A percentile compares a stretch with the other conserved stretches of the same genome.
Evolutionary conservation across 768 basidiomycete species (phyloP).

Genomic region (Scleroderma bovista): DNA sequence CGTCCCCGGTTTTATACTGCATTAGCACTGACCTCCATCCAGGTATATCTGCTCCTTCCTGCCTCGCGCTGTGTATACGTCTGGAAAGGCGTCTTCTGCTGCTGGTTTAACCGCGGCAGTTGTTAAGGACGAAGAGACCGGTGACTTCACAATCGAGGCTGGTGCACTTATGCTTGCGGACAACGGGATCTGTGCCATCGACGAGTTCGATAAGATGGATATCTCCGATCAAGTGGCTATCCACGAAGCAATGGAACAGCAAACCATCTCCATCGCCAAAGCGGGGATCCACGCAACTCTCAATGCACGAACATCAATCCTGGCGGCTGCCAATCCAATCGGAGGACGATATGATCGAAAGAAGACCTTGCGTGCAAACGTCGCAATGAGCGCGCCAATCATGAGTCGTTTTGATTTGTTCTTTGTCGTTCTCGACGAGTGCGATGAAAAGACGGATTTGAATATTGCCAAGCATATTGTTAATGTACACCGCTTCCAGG

Average conservation of each 20-base stretch:
- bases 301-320: slow-evolving; percentile 94
- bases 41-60: slow-evolving; percentile 98
- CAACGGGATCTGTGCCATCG: slow-evolving; percentile 99
- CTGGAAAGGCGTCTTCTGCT: slow-evolving; percentile 98
- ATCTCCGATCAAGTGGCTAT: slow-evolving; percentile 97
- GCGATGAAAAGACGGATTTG: slow-evolving; percentile 86
- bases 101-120: slow-evolving; percentile 99
- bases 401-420: slow-evolving; percentile 99
- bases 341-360: slow-evolving; percentile 96
- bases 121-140: slow-evolving; percentile 97
- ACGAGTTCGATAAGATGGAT: slow-evolving; percentile 99
- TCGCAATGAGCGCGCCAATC: slow-evolving; percentile 97
- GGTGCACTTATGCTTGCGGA: slow-evolving; percentile 99
- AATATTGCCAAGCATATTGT: slow-evolving; percentile 97
- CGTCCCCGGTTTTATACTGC: background rate
- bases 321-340: slow-evolving; percentile 97
- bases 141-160: slow-evolving; percentile 99
- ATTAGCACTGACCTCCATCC: background rate
- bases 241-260: slow-evolving; percentile 99
- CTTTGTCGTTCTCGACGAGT: slow-evolving; percentile 97
- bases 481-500: slow-evolving; percentile 92
- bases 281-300: slow-evolving; percentile 98
- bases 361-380: slow-evolving; percentile 84
- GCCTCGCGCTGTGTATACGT: slow-evolving; percentile 96
- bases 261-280: slow-evolving; percentile 98